Percentiles rank a stretch among this genome's conserved stretches.
phyloP scores from a whole-genome alignment of 768 basidiomycete genomes.

The Tricholomella constricta region DNA sequence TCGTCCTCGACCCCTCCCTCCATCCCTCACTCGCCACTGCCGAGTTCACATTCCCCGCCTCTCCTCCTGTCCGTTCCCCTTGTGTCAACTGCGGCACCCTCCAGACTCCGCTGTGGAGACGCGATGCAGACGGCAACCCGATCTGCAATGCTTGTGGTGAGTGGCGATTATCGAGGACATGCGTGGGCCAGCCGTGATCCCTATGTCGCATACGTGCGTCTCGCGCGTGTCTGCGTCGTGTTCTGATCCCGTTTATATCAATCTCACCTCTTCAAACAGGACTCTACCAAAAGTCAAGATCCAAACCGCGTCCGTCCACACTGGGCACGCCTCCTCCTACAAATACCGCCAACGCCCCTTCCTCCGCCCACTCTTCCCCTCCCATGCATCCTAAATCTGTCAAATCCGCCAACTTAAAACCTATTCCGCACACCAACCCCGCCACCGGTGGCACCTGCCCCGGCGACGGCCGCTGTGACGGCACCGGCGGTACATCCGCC shows the following conservation, averaged over 20 bases:
- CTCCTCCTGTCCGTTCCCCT: constrained; percentile 36
- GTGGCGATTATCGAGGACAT: too few species aligned
- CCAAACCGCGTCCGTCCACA: constrained; percentile 70
- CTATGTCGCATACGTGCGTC: too few species aligned
- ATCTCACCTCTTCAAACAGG: constrained; percentile 43
- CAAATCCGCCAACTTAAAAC: constrained; percentile 4
- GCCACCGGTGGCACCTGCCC: constrained; percentile 79
- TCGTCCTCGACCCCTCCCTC: constrained; percentile 22
- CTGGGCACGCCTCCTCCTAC: constrained; percentile 45
- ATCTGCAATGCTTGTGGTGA: constrained; percentile 92
- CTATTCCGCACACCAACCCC: constrained; percentile 2
- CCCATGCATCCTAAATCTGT: constrained; percentile 8
- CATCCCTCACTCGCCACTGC: constrained; percentile 4
- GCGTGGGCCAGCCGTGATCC: too few species aligned
- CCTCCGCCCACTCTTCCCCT: constrained; percentile 12
- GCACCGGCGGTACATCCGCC: constrained; percentile 90
- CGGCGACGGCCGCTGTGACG: constrained; percentile 97
- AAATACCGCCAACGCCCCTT: constrained; percentile 27
- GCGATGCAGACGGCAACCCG: constrained; percentile 78
- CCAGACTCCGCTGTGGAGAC: constrained; percentile 82
- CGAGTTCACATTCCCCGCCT: constrained; percentile 20
- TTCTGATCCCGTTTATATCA: constrained; percentile 7
- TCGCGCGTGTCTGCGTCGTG: not conserved
- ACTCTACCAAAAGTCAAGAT: constrained; percentile 83
- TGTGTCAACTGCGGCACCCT: constrained; percentile 80